Base-by-base conservation (phyloP, 805 yeast species). In the Ogataea sp. region DNA sequence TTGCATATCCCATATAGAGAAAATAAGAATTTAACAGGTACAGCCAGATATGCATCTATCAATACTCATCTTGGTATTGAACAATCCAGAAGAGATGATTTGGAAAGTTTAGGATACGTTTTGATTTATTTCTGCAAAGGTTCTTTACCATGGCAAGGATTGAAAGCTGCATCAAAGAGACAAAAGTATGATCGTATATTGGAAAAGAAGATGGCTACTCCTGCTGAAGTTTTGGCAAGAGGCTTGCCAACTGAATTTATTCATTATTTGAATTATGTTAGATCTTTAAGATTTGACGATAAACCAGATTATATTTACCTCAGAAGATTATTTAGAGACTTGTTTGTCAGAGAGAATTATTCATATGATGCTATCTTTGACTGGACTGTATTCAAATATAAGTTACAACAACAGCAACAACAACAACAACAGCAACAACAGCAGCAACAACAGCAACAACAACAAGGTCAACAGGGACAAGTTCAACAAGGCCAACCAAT, bases 61-160 rank as follows among this genome's bases (percentile, higher is more conserved):
- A 90, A 89, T 64, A 90, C 98, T 27, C 98, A 90, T 65, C 70
- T 93, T 60, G 98, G 98, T 40, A 84, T 90, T 51, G 98, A 90
- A 61, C 98, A 90, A 65, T 80, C 88, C 52, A 80, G 98, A 68
- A 78, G 98, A 61, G 98, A 90, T 64, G 98, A 90, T 61, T 73
- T 90, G 52, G 98, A 93, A 66, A 81, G 93, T 45, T 73, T 90
- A 55, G 97, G 96, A 37, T 90, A 90, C 58, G 97, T 90, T 39
- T 71, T 93, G 52, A 85, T 90, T 51, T 90, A 90, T 65, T 93
- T 90, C 59, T 83, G 95, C 62, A 78, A 95, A 42, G 97, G 98
- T 33, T 83, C 95, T 15, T 75, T 90, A 53, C 98, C 98, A 39
- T 90, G 98, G 98, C 98, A 90, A 65, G 98, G 98, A 4, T 74